Evolutionary conservation across 345 rosid species (phyloP), one percentile per base, ranked within the genome.

Genomic region (Hypericum androsaemum): DNA sequence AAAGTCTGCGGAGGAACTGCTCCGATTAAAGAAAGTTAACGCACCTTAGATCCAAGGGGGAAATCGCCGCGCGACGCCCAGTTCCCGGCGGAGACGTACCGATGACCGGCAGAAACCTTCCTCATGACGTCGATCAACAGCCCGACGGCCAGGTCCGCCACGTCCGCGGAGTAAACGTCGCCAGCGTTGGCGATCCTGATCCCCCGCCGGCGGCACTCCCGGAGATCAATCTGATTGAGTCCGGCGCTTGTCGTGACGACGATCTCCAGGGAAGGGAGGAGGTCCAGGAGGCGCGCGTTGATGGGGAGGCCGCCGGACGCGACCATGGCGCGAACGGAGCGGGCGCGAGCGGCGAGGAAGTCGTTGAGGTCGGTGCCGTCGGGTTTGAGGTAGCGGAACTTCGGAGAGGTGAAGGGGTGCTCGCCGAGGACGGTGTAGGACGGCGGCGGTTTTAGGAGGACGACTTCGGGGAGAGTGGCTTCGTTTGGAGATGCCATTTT

Each of bases 141-240:
- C 1, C 81, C 82, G 3, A 83, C 79, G 2, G 88, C 84, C 43
- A 47, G 47, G 64, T 80, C 95, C 0, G 95, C 88, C 0, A 57
- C 77, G 36, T 80, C 82, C 9, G 67, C 81, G 1, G 88, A 68
- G 37, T 58, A 77, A 3, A 74, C 53, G 5, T 55, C 56, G 13
- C 78, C 81, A 5, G 81, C 71, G 42, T 74, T 71, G 7, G 86
- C 65, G 6, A 86, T 37, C 5, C 59, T 44, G 11, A 86, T 37
- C 5, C 81, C 81, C 2, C 77, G 90, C 13, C 81, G 75, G 35
- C 69, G 76, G 70, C 95, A 83, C 56, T 60, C 92, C 0, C 55
- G 51, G 52, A 80, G 16, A 57, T 83, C 78, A 66, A 80, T 28
- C 64, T 80, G 81, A 57, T 86, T 60, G 60, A 74, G 52, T 39